These are phyloP conservation scores for Bauhinia variegata DNA, from an alignment of 306 rosid genomes.

Conservation along the genomic window DNA sequence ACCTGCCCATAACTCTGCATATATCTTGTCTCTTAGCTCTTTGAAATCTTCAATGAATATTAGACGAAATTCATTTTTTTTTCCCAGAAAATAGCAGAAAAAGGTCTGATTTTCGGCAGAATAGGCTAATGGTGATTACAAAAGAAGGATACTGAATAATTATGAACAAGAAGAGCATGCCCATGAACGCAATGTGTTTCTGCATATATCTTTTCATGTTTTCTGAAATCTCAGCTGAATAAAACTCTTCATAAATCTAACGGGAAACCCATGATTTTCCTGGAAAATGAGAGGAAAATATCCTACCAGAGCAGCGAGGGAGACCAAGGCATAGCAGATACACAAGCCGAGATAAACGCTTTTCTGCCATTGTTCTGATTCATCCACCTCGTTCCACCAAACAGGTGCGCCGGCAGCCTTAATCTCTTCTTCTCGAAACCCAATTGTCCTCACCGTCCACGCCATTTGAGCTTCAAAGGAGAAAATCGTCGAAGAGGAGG, in stretches of 20 bases:
- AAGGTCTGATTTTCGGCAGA: no score
- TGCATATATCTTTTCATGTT: no score
- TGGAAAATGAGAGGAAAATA: not conserved
- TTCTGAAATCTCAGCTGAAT: not conserved
- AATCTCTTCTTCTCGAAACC: not conserved
- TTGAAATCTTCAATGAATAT: no score
- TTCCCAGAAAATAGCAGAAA: no score
- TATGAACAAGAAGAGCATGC: no score
- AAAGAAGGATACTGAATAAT: not conserved
- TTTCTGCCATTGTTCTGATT: constrained; percentile 31
- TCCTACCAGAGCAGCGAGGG: constrained; percentile 41
- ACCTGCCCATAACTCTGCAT: no score
- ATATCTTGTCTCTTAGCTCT: no score
- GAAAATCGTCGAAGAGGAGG: not conserved
- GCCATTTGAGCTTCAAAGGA: not conserved
- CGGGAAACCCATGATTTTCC: not conserved
- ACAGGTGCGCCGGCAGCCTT: constrained; percentile 7
- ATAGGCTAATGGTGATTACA: not conserved
- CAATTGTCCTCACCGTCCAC: constrained; percentile 6
- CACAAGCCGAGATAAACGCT: constrained; percentile 35
- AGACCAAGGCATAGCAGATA: constrained; percentile 42
- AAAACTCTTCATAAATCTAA: not conserved
- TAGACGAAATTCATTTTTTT: no score
- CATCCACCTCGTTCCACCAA: constrained; percentile 38
- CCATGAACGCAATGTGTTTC: no score